Base-by-base conservation (phyloP, 352 stramenopile genomes). In the Stramenopiles sp. region DNA sequence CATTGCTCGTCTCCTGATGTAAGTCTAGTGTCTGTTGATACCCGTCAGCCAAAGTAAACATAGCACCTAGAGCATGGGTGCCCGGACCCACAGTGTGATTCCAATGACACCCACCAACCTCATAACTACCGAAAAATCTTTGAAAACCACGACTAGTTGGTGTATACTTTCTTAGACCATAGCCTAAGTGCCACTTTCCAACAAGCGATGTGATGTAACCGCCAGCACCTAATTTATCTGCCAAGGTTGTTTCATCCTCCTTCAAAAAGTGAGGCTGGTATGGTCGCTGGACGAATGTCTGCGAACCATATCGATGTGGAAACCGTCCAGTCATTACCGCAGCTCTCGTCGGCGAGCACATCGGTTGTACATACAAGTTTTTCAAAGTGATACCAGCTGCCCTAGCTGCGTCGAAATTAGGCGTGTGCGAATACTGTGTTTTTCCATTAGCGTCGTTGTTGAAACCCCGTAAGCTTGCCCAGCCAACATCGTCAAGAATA, bases 141-240 rank as follows among this genome's bases (percentile, higher is more conserved):
- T 88, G 83, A 81, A 85, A 88, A 0, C 85, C 85, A n/a, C 84
- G 30, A 29, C 83, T 82, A 30, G 75, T 75, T 7, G 85, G 85
- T 29, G 82, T 87, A 81, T 88, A 85, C 7, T 55, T 71, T 0
- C 75, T 80, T 1, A 84, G 85, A 22, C 84, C 84, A 83, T 86
- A 86, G 4, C 85, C 85, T 0, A 85, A 82, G 44, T 88, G 83
- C 85, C 83, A 87, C 75, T 88, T 88, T 8, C 85, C 85, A 39
- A 86, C 82, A 22, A 83, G 80, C 71, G 81, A 67, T 14, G 84
- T 87, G 8, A 8, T 22, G 82, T 87, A 86, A 4, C 83, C 81
- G 14, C 0, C 80, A 0, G 30, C 31, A 25, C 67, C 27, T 7
- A 88, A 75, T 67, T 75, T 30, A 14, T 85, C 83, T 27, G 81